These are phyloP conservation scores for Colletotrichum phormii DNA, from an alignment of 2,329 filamentous ascomycete genomes.

Conservation along the genomic window DNA sequence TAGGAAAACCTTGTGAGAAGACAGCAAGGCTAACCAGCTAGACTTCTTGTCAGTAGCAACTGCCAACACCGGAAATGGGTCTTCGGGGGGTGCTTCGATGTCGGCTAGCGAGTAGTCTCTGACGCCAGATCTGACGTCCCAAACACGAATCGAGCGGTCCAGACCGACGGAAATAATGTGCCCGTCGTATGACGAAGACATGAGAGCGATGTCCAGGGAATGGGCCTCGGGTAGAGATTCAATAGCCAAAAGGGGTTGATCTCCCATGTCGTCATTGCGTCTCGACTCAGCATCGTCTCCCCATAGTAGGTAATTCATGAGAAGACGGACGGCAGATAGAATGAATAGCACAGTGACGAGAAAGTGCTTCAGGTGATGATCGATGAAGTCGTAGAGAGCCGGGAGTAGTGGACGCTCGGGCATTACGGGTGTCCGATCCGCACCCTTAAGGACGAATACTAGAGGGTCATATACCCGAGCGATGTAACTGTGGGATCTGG, in stretches of 20 bases:
- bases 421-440: constrained; percentile 71
- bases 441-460: constrained; percentile 76
- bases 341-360: constrained; percentile 71
- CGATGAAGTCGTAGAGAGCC: constrained; percentile 75
- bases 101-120: constrained; percentile 55
- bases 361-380: constrained; percentile 69
- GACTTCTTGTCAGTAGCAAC: constrained; percentile 74
- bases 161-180: constrained; percentile 77
- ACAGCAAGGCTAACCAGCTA: constrained; percentile 75
- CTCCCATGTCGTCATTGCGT: constrained; percentile 58
- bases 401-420: constrained; percentile 63
- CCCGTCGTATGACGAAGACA: constrained; percentile 72
- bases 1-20: constrained; percentile 67
- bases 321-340: constrained; percentile 72
- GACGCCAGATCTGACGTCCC: constrained; percentile 65
- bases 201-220: constrained; percentile 74
- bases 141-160: constrained; percentile 75
- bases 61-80: constrained; percentile 70
- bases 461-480: constrained; percentile 81
- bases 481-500: constrained; percentile 76
- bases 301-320: constrained; percentile 82
- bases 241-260: constrained; percentile 66
- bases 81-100: constrained; percentile 52
- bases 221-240: constrained; percentile 73
- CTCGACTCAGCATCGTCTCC: constrained; percentile 65